phyloP scores from a whole-genome alignment of 192 early-diverging fungal species.

The Geranomyces variabilis region DNA sequence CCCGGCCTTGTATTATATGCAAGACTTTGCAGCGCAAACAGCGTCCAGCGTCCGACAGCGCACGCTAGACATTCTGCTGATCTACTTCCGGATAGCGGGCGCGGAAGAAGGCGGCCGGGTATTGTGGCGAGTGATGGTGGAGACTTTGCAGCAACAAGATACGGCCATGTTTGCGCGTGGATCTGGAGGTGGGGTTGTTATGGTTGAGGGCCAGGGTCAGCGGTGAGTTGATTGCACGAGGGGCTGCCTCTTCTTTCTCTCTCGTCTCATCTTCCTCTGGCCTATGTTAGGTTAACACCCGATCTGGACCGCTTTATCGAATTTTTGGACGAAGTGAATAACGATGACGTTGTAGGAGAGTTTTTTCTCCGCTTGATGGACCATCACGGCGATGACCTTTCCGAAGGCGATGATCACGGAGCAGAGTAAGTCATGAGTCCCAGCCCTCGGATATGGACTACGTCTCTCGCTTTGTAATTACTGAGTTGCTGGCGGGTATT shows the following conservation, averaged over 20 bases:
- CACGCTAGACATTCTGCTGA: slow-evolving; percentile 27
- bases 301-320: slow-evolving; percentile 67
- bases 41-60: slow-evolving; percentile 5
- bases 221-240: too few species aligned
- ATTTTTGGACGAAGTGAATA: slow-evolving; percentile 60
- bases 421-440: slow-evolving; percentile 28
- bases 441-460: background rate
- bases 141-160: background rate
- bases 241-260: too few species aligned
- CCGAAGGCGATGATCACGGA: slow-evolving; percentile 28
- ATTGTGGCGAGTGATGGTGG: slow-evolving; percentile 22
- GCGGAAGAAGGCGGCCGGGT: background rate
- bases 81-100: slow-evolving; percentile 17
- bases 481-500: slow-evolving; percentile 41
- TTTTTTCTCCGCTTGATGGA: slow-evolving; percentile 78
- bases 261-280: too few species aligned
- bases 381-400: slow-evolving; percentile 63
- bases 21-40: slow-evolving; percentile 28
- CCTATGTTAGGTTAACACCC: slow-evolving; percentile 45
- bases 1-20: slow-evolving; percentile 45
- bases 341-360: slow-evolving; percentile 64
- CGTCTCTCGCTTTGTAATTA: background rate
- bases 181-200: slow-evolving; percentile 23
- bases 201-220: background rate
- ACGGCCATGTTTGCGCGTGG: slow-evolving; percentile 19